Evolutionary conservation across 2,329 filamentous ascomycete genomes (phyloP).

Genomic region (Cladobotryum mycophilum): DNA sequence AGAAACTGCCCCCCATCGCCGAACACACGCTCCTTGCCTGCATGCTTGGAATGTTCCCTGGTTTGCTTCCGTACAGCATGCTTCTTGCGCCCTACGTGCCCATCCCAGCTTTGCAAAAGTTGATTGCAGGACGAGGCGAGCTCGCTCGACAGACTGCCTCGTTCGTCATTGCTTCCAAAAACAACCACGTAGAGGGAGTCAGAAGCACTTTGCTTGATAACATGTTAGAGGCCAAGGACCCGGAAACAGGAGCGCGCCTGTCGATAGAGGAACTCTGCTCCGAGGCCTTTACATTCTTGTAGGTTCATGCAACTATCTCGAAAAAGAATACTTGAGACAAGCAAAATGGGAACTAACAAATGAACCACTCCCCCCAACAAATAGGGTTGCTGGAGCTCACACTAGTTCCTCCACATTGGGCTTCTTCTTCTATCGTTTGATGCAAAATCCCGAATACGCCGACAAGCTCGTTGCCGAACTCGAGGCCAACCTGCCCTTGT

Average conservation of each 20-base stretch:
- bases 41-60: background rate
- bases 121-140: no score
- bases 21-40: background rate
- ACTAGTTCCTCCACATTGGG: background rate
- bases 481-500: background rate
- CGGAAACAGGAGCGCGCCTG: background rate
- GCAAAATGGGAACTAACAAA: no score
- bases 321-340: no score
- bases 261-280: background rate
- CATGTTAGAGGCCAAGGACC: background rate
- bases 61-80: background rate
- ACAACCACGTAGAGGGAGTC: background rate
- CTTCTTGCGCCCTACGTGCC: background rate
- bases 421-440: background rate
- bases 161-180: no score
- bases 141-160: no score
- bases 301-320: background rate
- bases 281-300: constrained; percentile 2
- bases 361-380: no score
- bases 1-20: background rate
- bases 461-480: background rate
- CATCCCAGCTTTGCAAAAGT: no score
- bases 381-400: background rate
- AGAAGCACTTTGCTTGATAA: background rate
- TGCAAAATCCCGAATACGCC: constrained; percentile 1